A percentile compares a stretch with the other conserved stretches of the same genome.
phyloP scores from a whole-genome alignment of 352 stramenopile species.

The Blastocystis sp. region DNA sequence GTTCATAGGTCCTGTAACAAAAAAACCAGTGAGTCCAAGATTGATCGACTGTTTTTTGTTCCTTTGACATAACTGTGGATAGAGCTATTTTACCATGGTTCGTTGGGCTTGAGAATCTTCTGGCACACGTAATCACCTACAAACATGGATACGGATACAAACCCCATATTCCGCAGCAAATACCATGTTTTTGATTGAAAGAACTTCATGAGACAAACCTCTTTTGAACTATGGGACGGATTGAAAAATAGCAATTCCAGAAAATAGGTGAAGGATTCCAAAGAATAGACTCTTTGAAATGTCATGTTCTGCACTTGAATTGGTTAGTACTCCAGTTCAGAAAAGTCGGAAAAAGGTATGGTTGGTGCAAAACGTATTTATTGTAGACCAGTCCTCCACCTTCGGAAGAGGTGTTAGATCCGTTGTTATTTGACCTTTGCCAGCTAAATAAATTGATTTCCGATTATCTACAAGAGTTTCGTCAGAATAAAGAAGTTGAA shows the following conservation, averaged over 20 bases:
- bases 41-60: slow-evolving; percentile 46
- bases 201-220: not conserved
- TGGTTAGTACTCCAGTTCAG: not conserved
- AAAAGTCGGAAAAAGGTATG: not conserved
- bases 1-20: slow-evolving; percentile 48
- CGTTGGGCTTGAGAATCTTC: slow-evolving; percentile 30
- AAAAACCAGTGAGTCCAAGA: slow-evolving; percentile 53
- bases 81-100: not conserved
- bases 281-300: not conserved
- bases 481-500: not conserved
- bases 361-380: not conserved
- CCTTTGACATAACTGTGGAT: not conserved
- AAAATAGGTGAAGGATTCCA: not conserved
- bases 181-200: slow-evolving; percentile 45
- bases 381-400: not conserved
- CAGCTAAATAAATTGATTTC: not conserved
- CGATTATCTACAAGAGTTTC: not conserved
- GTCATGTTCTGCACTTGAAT: not conserved
- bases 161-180: slow-evolving; percentile 29
- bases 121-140: slow-evolving; percentile 14
- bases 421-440: not conserved
- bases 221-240: not conserved
- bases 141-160: slow-evolving; percentile 52
- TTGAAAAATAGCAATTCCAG: not conserved
- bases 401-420: not conserved